A percentile compares a stretch with the other conserved stretches of the same genome.
phyloP scores from a whole-genome alignment of 305 asterid species.

The Fraxinus angustifolia region DNA sequence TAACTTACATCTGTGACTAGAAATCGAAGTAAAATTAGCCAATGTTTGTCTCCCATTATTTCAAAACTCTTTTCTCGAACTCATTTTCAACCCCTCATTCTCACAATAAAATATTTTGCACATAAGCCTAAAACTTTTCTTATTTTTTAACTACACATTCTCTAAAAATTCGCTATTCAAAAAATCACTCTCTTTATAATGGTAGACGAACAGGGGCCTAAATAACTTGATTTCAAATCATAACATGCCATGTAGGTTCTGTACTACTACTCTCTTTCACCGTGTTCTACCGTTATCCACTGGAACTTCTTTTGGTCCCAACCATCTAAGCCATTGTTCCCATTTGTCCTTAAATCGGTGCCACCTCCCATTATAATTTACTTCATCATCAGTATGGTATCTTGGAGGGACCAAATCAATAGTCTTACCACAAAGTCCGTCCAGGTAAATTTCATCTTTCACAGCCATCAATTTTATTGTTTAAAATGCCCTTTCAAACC shows the following conservation, averaged over 20 bases:
- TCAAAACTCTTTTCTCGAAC: not conserved
- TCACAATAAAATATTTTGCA: not conserved
- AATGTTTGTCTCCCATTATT: not conserved
- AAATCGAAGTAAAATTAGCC: not conserved
- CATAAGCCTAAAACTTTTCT: not conserved
- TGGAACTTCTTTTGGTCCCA: not conserved
- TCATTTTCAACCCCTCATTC: not conserved
- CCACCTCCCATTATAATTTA: not conserved
- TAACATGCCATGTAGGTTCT: not conserved
- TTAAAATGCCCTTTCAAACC: not conserved
- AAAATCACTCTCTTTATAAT: not conserved
- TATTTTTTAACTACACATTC: not conserved
- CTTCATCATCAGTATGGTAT: not conserved
- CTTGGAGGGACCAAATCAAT: not conserved
- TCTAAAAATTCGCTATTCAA: not conserved
- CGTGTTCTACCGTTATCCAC: not conserved
- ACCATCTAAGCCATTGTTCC: not conserved
- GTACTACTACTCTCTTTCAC: not conserved
- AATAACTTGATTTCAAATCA: not conserved
- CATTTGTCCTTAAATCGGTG: not conserved
- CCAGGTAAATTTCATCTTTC: not conserved
- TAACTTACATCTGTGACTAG: not conserved
- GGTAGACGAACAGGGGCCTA: not conserved
- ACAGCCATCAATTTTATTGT: not conserved
- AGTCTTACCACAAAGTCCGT: not conserved